phyloP scores from a whole-genome alignment of 2,329 filamentous ascomycete genomes.

The Huntiella omanensis region DNA sequence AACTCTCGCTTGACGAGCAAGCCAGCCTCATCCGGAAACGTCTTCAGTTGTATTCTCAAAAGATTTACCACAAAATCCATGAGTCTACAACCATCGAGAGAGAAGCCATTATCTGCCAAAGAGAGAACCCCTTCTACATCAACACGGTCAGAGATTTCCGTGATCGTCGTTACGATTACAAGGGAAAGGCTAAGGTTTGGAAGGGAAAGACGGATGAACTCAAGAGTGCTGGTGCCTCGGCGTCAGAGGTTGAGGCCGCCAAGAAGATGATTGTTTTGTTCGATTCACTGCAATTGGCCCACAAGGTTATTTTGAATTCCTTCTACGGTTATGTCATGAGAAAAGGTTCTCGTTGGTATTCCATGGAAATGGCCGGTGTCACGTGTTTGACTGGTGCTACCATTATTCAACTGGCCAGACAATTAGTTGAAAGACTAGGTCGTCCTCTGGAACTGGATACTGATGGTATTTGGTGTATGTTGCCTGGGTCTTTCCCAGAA shows the following conservation, averaged over 20 bases:
- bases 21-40: slow-evolving; percentile 65
- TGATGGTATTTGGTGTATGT: slow-evolving; percentile 98
- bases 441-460: slow-evolving; percentile 88
- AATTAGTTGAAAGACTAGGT: slow-evolving; percentile 83
- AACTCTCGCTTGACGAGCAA: slow-evolving; percentile 68
- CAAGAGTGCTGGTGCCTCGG: slow-evolving; percentile 60
- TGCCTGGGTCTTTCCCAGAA: slow-evolving; percentile 88
- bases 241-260: slow-evolving; percentile 67
- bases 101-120: slow-evolving; percentile 94
- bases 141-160: slow-evolving; percentile 90
- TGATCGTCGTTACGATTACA: slow-evolving; percentile 95
- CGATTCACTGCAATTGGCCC: slow-evolving; percentile 86
- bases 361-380: slow-evolving; percentile 97
- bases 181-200: slow-evolving; percentile 95
- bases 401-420: slow-evolving; percentile 91
- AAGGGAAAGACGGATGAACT: slow-evolving; percentile 85
- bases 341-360: slow-evolving; percentile 97
- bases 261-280: slow-evolving; percentile 98
- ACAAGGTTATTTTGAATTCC: slow-evolving; percentile 97
- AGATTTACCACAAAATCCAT: slow-evolving; percentile 98
- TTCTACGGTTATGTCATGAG: slow-evolving; percentile 99
- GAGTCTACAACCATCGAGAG: slow-evolving; percentile 81
- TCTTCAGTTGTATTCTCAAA: slow-evolving; percentile 83
- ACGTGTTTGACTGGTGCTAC: slow-evolving; percentile 90
- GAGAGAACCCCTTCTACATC: slow-evolving; percentile 97